A percentile compares a stretch with the other conserved stretches of the same genome.
Conservation (phyloP, 306 rosid genomes). For the Gastrolobium bilobum region DNA sequence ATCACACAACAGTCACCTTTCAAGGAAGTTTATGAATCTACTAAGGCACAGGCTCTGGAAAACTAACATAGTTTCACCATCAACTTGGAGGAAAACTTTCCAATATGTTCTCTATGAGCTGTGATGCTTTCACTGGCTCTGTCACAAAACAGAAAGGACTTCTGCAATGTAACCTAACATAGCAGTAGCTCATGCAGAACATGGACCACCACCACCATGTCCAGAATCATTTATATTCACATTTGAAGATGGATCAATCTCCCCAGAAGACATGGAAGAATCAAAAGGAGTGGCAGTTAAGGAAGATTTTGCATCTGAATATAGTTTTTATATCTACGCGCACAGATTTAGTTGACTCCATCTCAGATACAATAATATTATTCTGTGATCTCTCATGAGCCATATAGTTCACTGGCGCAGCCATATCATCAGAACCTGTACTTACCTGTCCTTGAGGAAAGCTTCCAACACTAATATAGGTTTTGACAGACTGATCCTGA, state of each 20-base stretch:
- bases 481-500: slow-evolving; percentile 83
- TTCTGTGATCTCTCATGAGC: slow-evolving; percentile 63
- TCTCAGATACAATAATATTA: slow-evolving; percentile 51
- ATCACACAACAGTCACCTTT: slow-evolving; percentile 95
- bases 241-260: slow-evolving; percentile 77
- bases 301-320: slow-evolving; percentile 68
- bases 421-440: slow-evolving; percentile 88
- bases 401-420: slow-evolving; percentile 52
- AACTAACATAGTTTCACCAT: slow-evolving; percentile 81
- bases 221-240: slow-evolving; percentile 86
- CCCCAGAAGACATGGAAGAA: slow-evolving; percentile 65
- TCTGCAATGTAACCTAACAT: slow-evolving; percentile 95
- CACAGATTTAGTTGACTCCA: slow-evolving; percentile 58
- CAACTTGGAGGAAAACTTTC: slow-evolving; percentile 88
- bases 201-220: slow-evolving; percentile 96
- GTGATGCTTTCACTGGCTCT: slow-evolving; percentile 89
- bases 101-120: slow-evolving; percentile 81
- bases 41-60: slow-evolving; percentile 97
- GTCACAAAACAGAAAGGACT: slow-evolving; percentile 94
- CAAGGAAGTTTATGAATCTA: slow-evolving; percentile 95
- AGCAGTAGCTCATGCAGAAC: slow-evolving; percentile 97
- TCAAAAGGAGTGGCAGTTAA: slow-evolving; percentile 72
- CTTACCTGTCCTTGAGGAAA: slow-evolving; percentile 90
- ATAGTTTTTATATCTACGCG: slow-evolving; percentile 61
- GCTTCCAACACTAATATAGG: slow-evolving; percentile 94